Percentiles rank a stretch among this genome's conserved stretches.
These are phyloP conservation scores for Lentinus brumalis DNA, from an alignment of 768 basidiomycete species.

Conservation along the genomic window DNA sequence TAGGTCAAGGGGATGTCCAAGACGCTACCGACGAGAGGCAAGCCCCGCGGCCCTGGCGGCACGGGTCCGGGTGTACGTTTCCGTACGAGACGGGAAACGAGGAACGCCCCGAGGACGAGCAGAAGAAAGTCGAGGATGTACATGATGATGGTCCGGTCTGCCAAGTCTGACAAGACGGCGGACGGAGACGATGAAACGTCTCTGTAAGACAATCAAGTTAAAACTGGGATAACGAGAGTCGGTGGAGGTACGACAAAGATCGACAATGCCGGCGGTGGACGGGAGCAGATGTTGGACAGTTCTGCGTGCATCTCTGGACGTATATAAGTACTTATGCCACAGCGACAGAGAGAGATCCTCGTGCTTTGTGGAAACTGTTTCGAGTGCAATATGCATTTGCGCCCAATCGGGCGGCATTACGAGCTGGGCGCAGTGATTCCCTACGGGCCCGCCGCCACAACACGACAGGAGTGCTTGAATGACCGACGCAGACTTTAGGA, in stretches of 20 bases:
- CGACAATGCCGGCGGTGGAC: not conserved
- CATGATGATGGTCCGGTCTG: not conserved
- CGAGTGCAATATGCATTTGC: too few relatives aligned
- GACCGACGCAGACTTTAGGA: too few relatives aligned
- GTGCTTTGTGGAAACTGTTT: too few relatives aligned
- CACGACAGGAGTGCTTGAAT: too few relatives aligned
- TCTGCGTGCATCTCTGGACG: too few relatives aligned
- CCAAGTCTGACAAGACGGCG: not conserved
- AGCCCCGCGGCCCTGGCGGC: conserved; percentile 31
- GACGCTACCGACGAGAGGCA: conserved; percentile 31
- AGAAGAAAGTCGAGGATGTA: not conserved
- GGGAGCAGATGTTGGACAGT: not conserved
- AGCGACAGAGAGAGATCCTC: too few relatives aligned
- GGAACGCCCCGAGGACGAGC: not conserved
- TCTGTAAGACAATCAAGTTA: too few relatives aligned
- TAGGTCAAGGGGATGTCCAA: conserved; percentile 28
- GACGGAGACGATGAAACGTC: too few relatives aligned
- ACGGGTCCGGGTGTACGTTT: conserved; percentile 21
- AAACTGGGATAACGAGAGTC: not conserved
- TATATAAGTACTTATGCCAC: too few relatives aligned
- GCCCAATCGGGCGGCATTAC: too few relatives aligned
- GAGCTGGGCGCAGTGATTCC: too few relatives aligned
- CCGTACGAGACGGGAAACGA: not conserved
- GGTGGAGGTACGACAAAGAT: not conserved
- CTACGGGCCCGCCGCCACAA: too few relatives aligned